These are phyloP conservation scores for Annona squamosa DNA, from an alignment of 164 flowering plant species.

Conservation along the genomic window DNA sequence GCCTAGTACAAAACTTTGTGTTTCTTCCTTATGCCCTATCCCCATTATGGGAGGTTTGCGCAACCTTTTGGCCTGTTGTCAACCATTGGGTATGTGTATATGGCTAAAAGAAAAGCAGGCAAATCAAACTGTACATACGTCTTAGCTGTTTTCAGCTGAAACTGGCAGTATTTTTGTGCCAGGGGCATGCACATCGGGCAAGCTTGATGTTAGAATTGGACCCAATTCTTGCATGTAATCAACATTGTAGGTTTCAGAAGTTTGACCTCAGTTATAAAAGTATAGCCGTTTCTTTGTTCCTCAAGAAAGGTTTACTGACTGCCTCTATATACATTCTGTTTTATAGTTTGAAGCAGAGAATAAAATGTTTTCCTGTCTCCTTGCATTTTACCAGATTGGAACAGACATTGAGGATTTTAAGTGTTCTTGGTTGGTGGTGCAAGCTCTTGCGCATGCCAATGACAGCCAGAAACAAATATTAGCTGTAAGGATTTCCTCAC, in stretches of 20 bases:
- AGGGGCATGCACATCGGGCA: neutral
- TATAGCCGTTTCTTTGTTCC: neutral
- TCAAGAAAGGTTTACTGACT: neutral
- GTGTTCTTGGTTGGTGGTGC: conserved; percentile 98
- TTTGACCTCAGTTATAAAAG: neutral
- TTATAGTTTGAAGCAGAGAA: no score
- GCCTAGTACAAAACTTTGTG: neutral
- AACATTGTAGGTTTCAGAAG: neutral
- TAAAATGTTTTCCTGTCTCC: conserved; percentile 7
- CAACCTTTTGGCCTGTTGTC: neutral
- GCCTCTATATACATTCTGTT: neutral
- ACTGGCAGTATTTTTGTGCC: neutral
- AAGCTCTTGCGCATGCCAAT: conserved; percentile 68
- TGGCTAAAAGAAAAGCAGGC: neutral
- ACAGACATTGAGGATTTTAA: conserved; percentile 97
- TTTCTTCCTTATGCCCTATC: neutral
- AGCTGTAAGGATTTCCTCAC: conserved; percentile 34
- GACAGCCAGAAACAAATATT: conserved; percentile 69
- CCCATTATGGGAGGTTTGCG: neutral
- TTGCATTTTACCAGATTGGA: conserved; percentile 57
- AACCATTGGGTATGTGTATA: neutral
- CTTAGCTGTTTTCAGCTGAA: neutral
- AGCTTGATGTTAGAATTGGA: neutral
- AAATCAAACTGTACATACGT: neutral
- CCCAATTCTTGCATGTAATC: neutral